These are phyloP conservation scores for Botryotinia narcissicola DNA, from an alignment of 2,329 filamentous ascomycete species.

Conservation along the genomic window DNA sequence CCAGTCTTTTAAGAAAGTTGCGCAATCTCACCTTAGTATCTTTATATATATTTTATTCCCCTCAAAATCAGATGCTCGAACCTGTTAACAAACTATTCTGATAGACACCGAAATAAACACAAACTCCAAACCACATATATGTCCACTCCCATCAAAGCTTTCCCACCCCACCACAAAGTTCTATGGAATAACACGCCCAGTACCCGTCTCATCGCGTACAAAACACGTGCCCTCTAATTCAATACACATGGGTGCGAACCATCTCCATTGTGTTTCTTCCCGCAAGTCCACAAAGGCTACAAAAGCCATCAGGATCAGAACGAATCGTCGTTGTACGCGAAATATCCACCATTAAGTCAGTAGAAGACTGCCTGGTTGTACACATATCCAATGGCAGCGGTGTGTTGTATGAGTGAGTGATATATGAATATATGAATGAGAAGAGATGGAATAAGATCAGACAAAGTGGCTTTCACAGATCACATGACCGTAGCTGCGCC, in stretches of 20 bases:
- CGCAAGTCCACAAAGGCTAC: background rate
- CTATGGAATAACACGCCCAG: slow-evolving; percentile 11
- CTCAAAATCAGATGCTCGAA: background rate
- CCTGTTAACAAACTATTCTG: background rate
- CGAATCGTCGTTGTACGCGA: background rate
- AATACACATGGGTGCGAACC: background rate
- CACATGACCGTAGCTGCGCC: background rate
- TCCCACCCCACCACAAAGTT: background rate
- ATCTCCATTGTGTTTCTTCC: background rate
- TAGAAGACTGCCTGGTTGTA: accelerated
- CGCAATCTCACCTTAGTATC: background rate
- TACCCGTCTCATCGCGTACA: background rate
- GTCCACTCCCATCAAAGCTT: background rate
- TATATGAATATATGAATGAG: too few species aligned
- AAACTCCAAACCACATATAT: background rate
- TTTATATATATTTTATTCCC: background rate
- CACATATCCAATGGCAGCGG: background rate
- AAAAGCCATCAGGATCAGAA: background rate
- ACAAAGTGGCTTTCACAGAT: background rate
- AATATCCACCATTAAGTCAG: background rate
- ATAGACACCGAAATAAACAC: background rate
- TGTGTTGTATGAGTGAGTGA: too few species aligned
- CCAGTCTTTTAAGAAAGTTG: accelerated
- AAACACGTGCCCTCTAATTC: too few species aligned
- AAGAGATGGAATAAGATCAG: too few species aligned